These are phyloP conservation scores for Thalassiosira sp. DNA, from an alignment of 352 stramenopile species.

Conservation along the genomic window DNA sequence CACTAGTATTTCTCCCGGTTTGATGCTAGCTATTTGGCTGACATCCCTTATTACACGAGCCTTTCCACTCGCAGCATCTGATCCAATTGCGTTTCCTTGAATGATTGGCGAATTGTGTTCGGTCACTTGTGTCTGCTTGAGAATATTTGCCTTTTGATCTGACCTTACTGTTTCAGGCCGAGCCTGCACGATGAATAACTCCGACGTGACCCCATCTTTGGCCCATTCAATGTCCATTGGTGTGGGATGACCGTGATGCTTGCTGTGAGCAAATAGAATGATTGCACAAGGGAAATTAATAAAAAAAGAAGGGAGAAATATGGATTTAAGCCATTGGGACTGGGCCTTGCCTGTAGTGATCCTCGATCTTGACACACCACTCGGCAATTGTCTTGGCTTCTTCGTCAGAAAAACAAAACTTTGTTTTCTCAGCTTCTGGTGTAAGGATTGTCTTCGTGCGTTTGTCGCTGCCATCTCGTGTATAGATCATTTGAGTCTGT, in stretches of 20 bases:
- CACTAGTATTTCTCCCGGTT: constrained; percentile 46
- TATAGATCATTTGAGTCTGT: constrained; percentile 47
- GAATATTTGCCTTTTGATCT: constrained; percentile 23
- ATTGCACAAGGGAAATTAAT: no score
- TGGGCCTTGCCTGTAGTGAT: no score
- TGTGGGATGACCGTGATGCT: constrained; percentile 38
- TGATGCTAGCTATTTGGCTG: constrained; percentile 42
- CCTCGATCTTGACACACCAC: constrained; percentile 51
- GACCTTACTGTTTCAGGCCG: constrained; percentile 51
- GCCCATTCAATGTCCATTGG: constrained; percentile 64
- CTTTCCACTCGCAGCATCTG: constrained; percentile 29
- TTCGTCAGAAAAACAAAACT: constrained; percentile 43
- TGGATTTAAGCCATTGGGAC: no score
- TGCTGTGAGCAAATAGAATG: no score
- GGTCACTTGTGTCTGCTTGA: constrained; percentile 39
- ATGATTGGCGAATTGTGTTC: constrained; percentile 28
- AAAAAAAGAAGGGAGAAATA: no score
- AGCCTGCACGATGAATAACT: constrained; percentile 57
- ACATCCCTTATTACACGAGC: constrained; percentile 46
- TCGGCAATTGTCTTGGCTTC: constrained; percentile 41
- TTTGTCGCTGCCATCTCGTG: constrained; percentile 37
- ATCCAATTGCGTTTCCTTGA: constrained; percentile 44
- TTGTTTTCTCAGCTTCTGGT: constrained; percentile 28
- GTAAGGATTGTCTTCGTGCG: constrained; percentile 40
- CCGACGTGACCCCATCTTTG: constrained; percentile 49